Evolutionary conservation across 805 yeast species (phyloP), one percentile per base, ranked within the genome.

Genomic region (Yamadazyma sp.): DNA sequence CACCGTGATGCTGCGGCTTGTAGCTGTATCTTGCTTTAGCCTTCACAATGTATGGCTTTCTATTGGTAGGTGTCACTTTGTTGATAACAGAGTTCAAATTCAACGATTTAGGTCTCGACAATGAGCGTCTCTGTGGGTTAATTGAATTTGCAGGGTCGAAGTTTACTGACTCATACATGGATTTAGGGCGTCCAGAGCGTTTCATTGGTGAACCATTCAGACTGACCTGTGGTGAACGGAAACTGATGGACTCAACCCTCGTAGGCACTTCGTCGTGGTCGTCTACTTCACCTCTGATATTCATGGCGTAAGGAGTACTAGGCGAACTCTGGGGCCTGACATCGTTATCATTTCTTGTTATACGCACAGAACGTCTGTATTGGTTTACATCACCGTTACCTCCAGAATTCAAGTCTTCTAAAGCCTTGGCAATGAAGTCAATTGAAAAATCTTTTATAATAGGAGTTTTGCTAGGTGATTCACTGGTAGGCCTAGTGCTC

Each of bases 351-450:
- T 13, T 18, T 14, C 40, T 46, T 13, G 52, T 47, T 7, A 47
- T 34, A 16, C 74, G 46, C 11, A 67, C 65, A 3, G 72, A 66
- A 35, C 59, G 52, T 38, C 74, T 52, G 44, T 60, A 69, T 45
- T 59, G 63, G 30, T 54, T 62, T 25, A 69, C 53, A 40, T 69
- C 73, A 8, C 74, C 73, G 39, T 69, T 55, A 5, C 74, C 74
- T 9, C 74, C 74, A 1, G 59, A 49, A 40, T 67, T 67, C 45
- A 69, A 59, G 47, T 69, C 74, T 44, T 69, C 73, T 22, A 69
- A 50, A 1, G 73, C 73, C 39, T 68, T 67, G 10, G 74, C 73
- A 17, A 69, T 69, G 40, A 63, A 69, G 40, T 69, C 74, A 20
- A 69, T 62, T 3, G 71, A 65, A 42, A 69, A 69, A 41, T 69